Evolutionary conservation across 306 rosid species (phyloP).

Genomic region (Lagenaria siceraria): DNA sequence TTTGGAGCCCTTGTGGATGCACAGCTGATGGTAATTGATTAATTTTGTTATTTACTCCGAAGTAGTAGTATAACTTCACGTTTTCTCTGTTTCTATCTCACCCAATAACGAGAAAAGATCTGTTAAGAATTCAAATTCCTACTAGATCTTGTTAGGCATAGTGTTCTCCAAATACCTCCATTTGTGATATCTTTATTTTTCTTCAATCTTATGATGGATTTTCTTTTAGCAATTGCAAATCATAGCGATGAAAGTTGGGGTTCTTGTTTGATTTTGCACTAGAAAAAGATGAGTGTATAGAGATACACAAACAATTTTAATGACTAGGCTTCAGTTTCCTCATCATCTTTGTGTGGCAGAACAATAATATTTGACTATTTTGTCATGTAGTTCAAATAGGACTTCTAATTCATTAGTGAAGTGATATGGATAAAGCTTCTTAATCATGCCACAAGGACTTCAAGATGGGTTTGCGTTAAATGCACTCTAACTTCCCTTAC

Average conservation of each 20-base stretch:
- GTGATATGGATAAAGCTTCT: too few relatives aligned
- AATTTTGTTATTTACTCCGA: not conserved
- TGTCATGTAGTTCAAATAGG: not conserved
- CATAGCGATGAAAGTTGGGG: not conserved
- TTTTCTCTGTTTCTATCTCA: not conserved
- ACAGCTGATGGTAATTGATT: conserved; percentile 33
- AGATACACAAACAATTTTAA: not conserved
- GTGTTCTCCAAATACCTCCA: not conserved
- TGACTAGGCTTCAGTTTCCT: not conserved
- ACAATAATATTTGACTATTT: not conserved
- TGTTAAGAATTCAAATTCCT: not conserved
- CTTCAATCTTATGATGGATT: not conserved
- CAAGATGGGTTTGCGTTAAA: not conserved
- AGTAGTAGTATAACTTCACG: not conserved
- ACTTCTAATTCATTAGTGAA: not conserved
- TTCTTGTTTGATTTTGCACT: not conserved
- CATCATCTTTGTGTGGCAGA: not conserved
- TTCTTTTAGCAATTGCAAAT: not conserved
- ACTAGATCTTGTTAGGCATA: not conserved
- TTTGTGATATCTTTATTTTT: not conserved
- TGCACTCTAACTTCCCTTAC: not conserved
- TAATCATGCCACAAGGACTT: too few relatives aligned
- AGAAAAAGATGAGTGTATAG: not conserved
- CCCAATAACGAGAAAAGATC: not conserved
- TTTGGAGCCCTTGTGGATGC: conserved; percentile 57